Conservation (phyloP, 306 rosid species). For the Dalbergia cochinchinensis region DNA sequence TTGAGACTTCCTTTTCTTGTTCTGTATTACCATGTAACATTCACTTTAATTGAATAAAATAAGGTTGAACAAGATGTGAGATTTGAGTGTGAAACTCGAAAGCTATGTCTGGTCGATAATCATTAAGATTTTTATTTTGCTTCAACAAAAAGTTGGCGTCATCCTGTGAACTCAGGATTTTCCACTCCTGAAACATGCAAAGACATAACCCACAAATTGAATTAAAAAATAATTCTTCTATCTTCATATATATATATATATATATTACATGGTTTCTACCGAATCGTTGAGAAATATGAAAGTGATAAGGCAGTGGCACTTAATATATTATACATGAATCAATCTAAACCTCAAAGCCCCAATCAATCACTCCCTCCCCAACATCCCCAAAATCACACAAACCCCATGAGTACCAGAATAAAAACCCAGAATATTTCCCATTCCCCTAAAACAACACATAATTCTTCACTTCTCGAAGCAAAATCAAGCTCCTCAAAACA, state of each 20-base stretch:
- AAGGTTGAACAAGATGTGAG: not conserved
- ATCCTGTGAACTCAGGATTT: conserved; percentile 45
- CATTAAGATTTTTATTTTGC: conserved; percentile 45
- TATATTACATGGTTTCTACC: no score
- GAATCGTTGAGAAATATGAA: no score
- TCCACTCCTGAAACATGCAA: conserved; percentile 32
- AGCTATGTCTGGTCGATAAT: conserved; percentile 48
- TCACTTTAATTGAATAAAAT: not conserved
- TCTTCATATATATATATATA: no score
- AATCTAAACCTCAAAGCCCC: no score
- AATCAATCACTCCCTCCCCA: not conserved
- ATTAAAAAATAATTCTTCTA: not conserved
- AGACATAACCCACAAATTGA: not conserved
- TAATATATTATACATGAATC: no score
- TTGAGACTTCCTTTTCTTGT: not conserved
- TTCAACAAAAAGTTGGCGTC: conserved; percentile 41
- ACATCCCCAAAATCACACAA: not conserved
- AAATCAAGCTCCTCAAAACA: not conserved
- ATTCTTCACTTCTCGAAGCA: not conserved
- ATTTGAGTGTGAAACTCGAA: conserved; percentile 33
- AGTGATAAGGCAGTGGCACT: no score
- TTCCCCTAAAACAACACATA: no score
- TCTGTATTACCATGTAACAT: not conserved
- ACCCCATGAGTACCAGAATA: not conserved
- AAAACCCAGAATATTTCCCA: no score